Conservation (phyloP, 1,284 basidiomycete genomes). For the Schizophyllum amplum region DNA sequence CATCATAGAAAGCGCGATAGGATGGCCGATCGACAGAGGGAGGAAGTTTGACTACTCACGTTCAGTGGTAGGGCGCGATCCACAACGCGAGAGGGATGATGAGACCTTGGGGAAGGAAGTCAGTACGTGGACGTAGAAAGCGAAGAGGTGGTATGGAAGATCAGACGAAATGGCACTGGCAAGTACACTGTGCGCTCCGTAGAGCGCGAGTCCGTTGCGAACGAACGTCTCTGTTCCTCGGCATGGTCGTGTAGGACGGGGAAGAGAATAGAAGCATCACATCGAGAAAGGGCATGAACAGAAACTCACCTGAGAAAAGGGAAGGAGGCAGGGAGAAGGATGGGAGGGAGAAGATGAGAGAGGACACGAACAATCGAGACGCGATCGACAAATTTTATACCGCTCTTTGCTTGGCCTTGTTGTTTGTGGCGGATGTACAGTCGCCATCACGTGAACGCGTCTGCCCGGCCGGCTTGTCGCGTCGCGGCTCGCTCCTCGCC, state of each 20-base stretch:
- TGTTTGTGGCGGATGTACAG: background rate
- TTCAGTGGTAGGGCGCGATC: background rate
- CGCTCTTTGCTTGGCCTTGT: background rate
- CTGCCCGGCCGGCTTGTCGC: too few relatives aligned
- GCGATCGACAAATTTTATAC: background rate
- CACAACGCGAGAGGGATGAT: background rate
- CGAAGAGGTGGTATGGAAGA: constrained; percentile 16
- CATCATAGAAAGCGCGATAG: constrained; percentile 36
- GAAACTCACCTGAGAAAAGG: background rate
- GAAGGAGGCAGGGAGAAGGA: background rate
- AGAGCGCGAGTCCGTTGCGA: constrained; percentile 61
- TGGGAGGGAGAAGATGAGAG: background rate
- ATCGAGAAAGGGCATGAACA: background rate
- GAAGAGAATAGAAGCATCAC: constrained; percentile 78
- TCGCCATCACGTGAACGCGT: background rate
- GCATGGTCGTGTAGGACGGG: constrained; percentile 75
- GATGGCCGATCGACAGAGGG: constrained; percentile 7
- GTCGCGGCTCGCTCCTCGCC: constrained; percentile 1
- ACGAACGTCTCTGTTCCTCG: constrained; percentile 68
- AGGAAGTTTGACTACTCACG: background rate
- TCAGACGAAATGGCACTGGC: constrained; percentile 81
- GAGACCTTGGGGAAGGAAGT: background rate
- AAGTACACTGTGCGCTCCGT: constrained; percentile 61
- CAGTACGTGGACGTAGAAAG: background rate
- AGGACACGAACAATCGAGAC: constrained; percentile 12